Conservation (phyloP, 2,329 filamentous ascomycete species). For the Colletotrichum sansevieriae region DNA sequence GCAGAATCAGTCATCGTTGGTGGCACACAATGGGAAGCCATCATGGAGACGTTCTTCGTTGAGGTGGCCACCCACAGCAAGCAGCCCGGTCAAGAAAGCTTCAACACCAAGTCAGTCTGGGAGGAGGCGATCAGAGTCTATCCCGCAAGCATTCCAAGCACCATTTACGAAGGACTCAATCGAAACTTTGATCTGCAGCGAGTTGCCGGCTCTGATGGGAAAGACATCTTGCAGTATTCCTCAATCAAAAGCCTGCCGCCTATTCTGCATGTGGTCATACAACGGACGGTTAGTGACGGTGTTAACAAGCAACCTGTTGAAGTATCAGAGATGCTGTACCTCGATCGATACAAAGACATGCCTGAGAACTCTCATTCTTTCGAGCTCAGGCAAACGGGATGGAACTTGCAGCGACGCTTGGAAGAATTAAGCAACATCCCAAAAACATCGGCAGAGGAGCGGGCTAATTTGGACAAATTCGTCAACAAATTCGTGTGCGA, state of each 20-base stretch:
- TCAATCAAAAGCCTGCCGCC: conserved; percentile 84
- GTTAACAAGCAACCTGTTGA: conserved; percentile 84
- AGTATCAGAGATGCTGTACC: conserved; percentile 84
- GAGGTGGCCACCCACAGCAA: conserved; percentile 71
- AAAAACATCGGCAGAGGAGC: conserved; percentile 29
- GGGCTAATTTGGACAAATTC: conserved; percentile 24
- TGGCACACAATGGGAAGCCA: conserved; percentile 83
- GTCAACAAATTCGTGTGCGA: conserved; percentile 27
- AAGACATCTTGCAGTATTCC: conserved; percentile 73
- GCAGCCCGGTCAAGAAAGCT: conserved; percentile 58
- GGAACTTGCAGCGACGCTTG: conserved; percentile 79
- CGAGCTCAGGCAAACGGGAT: conserved; percentile 75
- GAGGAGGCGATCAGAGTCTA: conserved; percentile 75
- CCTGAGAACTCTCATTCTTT: conserved; percentile 71
- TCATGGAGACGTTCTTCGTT: conserved; percentile 79
- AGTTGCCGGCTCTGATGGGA: conserved; percentile 56
- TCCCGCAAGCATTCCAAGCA: conserved; percentile 63
- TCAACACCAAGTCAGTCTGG: conserved; percentile 57
- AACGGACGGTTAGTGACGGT: conserved; percentile 81
- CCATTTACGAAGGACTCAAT: conserved; percentile 87
- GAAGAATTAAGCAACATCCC: conserved; percentile 56
- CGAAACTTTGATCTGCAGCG: conserved; percentile 86
- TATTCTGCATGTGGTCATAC: conserved; percentile 89
- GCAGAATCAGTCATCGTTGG: conserved; percentile 72
- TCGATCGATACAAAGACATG: conserved; percentile 89